Conservation (phyloP, 2,329 filamentous ascomycete genomes). For the Penicillium sclerotiorum region DNA sequence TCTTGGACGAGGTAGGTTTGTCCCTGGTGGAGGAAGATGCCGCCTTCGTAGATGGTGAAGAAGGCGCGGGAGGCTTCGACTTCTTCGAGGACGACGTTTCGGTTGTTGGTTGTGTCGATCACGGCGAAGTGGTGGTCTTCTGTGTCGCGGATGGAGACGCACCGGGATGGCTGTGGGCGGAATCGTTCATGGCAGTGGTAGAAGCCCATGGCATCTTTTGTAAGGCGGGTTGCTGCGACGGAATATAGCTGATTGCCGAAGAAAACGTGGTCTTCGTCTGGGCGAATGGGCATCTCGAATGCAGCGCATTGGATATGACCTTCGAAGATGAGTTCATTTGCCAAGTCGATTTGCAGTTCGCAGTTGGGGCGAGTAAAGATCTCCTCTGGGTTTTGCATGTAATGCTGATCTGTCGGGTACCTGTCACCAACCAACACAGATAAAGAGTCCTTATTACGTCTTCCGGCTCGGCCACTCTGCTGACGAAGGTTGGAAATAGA, state of each 20-base stretch:
- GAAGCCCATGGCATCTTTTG: conserved; percentile 75
- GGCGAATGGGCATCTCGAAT: conserved; percentile 88
- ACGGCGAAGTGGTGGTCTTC: conserved; percentile 93
- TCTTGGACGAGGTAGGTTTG: conserved; percentile 88
- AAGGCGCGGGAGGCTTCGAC: conserved; percentile 94
- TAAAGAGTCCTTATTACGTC: conserved; percentile 89
- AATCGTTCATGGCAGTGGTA: conserved; percentile 91
- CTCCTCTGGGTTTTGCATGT: conserved; percentile 94
- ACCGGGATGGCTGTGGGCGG: conserved; percentile 78
- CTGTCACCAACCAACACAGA: conserved; percentile 87
- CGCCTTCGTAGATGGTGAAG: conserved; percentile 95
- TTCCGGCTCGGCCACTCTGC: conserved; percentile 88
- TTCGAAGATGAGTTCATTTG: conserved; percentile 87
- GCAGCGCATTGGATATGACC: conserved; percentile 95
- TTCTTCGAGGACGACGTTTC: conserved; percentile 87
- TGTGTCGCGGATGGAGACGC: conserved; percentile 85
- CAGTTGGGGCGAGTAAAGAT: conserved; percentile 88
- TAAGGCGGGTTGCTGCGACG: conserved; percentile 73
- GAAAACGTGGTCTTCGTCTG: conserved; percentile 72
- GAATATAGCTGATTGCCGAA: conserved; percentile 74
- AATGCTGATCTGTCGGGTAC: conserved; percentile 90
- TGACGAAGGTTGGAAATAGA: conserved; percentile 93
- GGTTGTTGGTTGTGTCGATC: conserved; percentile 76
- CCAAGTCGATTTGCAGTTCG: conserved; percentile 86
- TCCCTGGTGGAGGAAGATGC: conserved; percentile 97